Percentiles rank a stretch among this genome's conserved stretches.
Evolutionary conservation across 306 rosid genomes (phyloP).

Genomic region (Ochetophila trinervis): DNA sequence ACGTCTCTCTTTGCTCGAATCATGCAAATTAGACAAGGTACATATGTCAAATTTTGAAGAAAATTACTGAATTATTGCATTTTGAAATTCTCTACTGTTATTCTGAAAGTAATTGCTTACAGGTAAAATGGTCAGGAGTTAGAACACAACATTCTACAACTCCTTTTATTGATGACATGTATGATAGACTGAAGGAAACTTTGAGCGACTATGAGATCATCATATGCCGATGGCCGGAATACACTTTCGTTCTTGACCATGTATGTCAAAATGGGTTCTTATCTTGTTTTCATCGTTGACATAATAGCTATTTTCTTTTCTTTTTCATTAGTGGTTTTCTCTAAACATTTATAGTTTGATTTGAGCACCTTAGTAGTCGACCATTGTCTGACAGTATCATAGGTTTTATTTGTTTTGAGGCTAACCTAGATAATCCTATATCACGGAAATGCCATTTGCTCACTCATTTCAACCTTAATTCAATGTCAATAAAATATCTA

Average conservation of each 20-base stretch:
- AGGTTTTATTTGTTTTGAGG: too few species aligned
- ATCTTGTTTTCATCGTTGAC: background rate
- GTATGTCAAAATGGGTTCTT: slow-evolving; percentile 47
- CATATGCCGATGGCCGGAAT: slow-evolving; percentile 98
- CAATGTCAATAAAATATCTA: background rate
- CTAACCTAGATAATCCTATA: too few species aligned
- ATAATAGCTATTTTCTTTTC: background rate
- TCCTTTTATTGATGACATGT: slow-evolving; percentile 97
- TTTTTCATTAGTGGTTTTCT: background rate
- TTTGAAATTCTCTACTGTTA: background rate
- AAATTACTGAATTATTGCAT: too few species aligned
- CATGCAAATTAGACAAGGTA: slow-evolving; percentile 95
- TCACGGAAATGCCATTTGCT: background rate
- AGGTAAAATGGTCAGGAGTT: slow-evolving; percentile 99
- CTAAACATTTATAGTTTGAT: too few species aligned
- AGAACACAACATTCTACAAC: slow-evolving; percentile 92
- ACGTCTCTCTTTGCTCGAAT: slow-evolving; percentile 78
- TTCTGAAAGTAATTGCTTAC: slow-evolving; percentile 40
- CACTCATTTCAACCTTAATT: background rate
- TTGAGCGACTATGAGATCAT: slow-evolving; percentile 83
- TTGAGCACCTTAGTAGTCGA: too few species aligned
- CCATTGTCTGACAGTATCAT: too few species aligned
- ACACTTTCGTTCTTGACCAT: slow-evolving; percentile 70
- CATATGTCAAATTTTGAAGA: slow-evolving; percentile 4
- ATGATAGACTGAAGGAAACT: slow-evolving; percentile 81